Evolutionary conservation across 805 yeast species (phyloP).

Genomic region (Pichia membranifaciens): DNA sequence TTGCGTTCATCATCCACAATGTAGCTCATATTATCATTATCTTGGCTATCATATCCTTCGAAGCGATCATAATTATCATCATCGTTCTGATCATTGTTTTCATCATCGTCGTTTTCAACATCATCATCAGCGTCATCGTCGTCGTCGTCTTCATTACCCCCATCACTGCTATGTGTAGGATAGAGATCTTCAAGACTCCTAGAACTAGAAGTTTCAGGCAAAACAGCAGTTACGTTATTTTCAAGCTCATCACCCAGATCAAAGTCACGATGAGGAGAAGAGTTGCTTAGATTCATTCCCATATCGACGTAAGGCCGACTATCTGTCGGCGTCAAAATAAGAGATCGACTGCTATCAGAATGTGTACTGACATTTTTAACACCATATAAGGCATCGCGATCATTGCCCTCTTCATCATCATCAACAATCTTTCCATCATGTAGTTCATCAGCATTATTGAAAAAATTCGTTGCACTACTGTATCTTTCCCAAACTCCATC

Average conservation of each 20-base stretch:
- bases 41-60: background rate
- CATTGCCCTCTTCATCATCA: background rate
- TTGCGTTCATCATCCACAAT: background rate
- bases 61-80: conserved; percentile 2
- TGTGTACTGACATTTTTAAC: background rate
- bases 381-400: background rate
- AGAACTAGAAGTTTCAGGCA: background rate
- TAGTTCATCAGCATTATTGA: background rate
- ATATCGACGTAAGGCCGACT: background rate
- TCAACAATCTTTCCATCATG: background rate
- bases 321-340: conserved; percentile 4
- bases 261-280: conserved; percentile 4
- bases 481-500: conserved; percentile 8
- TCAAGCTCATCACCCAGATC: conserved; percentile 16
- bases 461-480: conserved; percentile 8
- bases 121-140: conserved; percentile 8
- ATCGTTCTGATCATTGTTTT: conserved; percentile 7
- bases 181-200: conserved; percentile 10
- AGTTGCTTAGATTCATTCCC: background rate
- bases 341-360: background rate
- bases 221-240: conserved; percentile 3
- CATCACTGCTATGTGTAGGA: conserved; percentile 11
- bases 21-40: background rate
- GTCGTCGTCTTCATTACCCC: conserved; percentile 3
- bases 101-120: conserved; percentile 6